A percentile compares a stretch with the other conserved stretches of the same genome.
Conservation (phyloP, 2,329 filamentous ascomycete genomes). For the Orbilia javanica region DNA sequence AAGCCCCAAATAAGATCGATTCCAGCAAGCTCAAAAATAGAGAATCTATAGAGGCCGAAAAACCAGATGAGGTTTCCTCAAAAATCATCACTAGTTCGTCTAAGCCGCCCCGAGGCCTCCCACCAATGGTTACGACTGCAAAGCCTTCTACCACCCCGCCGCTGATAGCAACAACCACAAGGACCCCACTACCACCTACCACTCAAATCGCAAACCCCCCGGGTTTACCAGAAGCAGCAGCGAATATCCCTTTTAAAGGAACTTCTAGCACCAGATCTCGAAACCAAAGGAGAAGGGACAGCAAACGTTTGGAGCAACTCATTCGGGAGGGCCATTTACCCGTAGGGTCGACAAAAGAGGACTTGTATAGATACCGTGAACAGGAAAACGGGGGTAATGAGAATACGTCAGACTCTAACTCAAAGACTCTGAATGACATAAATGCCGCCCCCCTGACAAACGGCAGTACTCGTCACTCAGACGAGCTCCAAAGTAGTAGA, state of each 20-base stretch:
- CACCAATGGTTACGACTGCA: conserved; percentile 1
- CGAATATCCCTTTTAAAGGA: conserved; percentile 37
- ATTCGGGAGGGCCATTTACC: conserved; percentile 36
- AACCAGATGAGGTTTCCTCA: conserved; percentile 42
- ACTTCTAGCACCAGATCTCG: conserved; percentile 40
- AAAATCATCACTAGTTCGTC: conserved; percentile 1
- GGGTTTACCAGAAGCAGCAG: background rate
- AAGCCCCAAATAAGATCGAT: background rate
- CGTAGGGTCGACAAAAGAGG: conserved; percentile 44
- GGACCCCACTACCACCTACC: background rate
- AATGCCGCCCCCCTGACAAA: background rate
- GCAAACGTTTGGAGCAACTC: conserved; percentile 37
- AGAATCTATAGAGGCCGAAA: background rate
- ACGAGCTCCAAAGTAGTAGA: background rate
- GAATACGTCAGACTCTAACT: background rate
- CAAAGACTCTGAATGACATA: background rate
- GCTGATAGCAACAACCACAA: background rate
- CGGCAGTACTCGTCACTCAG: background rate
- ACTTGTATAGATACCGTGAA: conserved; percentile 34
- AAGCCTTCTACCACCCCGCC: background rate
- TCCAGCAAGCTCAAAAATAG: background rate
- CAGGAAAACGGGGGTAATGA: background rate
- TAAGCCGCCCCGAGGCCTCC: background rate
- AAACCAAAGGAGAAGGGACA: conserved; percentile 48
- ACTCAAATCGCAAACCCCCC: background rate